Conservation (phyloP, 805 yeast species). For the Millerago galiae region DNA sequence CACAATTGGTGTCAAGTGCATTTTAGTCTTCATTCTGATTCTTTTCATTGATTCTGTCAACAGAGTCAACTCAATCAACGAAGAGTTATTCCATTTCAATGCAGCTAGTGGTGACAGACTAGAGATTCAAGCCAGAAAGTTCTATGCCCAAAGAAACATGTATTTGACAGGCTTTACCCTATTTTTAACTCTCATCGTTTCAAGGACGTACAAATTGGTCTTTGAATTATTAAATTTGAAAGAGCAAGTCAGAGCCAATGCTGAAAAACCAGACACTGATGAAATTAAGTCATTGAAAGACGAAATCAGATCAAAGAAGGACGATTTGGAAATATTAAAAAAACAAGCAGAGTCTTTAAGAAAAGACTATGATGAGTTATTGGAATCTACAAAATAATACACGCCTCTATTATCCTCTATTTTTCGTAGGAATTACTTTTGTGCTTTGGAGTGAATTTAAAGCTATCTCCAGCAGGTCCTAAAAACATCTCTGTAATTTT, state of each 20-base stretch:
- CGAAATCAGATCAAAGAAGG: slow-evolving; percentile 41
- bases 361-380: slow-evolving; percentile 49
- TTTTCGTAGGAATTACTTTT: slow-evolving; percentile 70
- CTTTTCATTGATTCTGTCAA: slow-evolving; percentile 85
- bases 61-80: slow-evolving; percentile 64
- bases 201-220: slow-evolving; percentile 77
- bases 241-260: slow-evolving; percentile 44
- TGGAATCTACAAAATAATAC: slow-evolving; percentile 3
- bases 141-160: slow-evolving; percentile 94
- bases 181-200: slow-evolving; percentile 78
- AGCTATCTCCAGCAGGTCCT: slow-evolving; percentile 73
- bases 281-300: slow-evolving; percentile 14
- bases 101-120: slow-evolving; percentile 47
- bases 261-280: slow-evolving; percentile 23
- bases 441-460: slow-evolving; percentile 87
- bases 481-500: slow-evolving; percentile 91
- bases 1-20: slow-evolving; percentile 72
- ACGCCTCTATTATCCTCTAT: not conserved
- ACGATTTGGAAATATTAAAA: slow-evolving; percentile 60
- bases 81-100: slow-evolving; percentile 44
- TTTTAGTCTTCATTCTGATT: slow-evolving; percentile 75
- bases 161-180: slow-evolving; percentile 93
- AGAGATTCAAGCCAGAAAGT: slow-evolving; percentile 84
- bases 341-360: slow-evolving; percentile 64
- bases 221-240: slow-evolving; percentile 63